Base-by-base conservation (phyloP, 2,329 filamentous ascomycete genomes). In the Aphanocladium album region DNA sequence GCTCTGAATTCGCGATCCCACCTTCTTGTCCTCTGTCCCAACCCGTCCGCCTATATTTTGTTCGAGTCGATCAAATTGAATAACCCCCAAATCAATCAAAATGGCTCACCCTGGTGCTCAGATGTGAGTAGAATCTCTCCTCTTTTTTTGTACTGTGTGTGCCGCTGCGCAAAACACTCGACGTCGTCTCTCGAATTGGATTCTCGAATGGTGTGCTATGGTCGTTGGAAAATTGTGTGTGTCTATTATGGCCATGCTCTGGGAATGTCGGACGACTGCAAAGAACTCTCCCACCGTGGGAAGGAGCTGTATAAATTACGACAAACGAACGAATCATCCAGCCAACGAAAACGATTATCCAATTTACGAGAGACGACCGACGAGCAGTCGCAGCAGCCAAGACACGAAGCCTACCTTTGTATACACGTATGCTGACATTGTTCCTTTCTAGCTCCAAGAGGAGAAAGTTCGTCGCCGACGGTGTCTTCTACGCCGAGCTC, bases 401-500 rank as follows among this genome's bases (percentile, higher is more conserved):
- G 14, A 9, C 25, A 53, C 47, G 35, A 43, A 30, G 8, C n/a
- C n/a, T n/a, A n/a, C n/a, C n/a, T n/a, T n/a, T n/a, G n/a, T n/a
- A n/a, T n/a, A n/a, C n/a, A n/a, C n/a, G n/a, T 30, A 53, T 53
- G 57, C 60, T 54, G 51, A 56, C 43, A 27, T 25, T 67, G 62
- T 41, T 25, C 62, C 25, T 43, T 60, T 65, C 69, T 77, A 93
- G 90, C 81, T 93, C 89, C 80, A 93, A 93, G 89, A 83, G 89
- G 81, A 90, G 90, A 87, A 93, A 93, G 88, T 93, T 93, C 84
- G 89, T 93, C 78, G 90, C 89, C 72, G 95, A 99, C 83, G 95
- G 95, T 89, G 95, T 99, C 77, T 99, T 99, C 91, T 99, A 97
- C 83, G 95, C 95, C 85, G 95, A 99, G 85, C 85, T 99, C 82